These are phyloP conservation scores for Aquilaria sinensis DNA, from an alignment of 345 rosid species.

Conservation along the genomic window DNA sequence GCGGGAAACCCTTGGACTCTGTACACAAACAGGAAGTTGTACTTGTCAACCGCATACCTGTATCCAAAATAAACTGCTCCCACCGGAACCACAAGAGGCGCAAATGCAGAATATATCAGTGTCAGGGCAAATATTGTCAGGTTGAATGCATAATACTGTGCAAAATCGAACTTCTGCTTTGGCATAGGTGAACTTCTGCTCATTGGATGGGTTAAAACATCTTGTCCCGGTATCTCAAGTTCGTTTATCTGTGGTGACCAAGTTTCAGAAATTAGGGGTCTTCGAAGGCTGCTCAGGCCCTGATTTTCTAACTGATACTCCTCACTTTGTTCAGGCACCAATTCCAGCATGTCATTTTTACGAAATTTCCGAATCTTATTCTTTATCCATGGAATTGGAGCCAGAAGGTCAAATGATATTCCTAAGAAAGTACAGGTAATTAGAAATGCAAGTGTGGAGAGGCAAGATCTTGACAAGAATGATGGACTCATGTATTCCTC, in stretches of 20 bases:
- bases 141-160: slow-evolving; percentile 92
- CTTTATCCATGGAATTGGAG: slow-evolving; percentile 98
- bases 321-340: slow-evolving; percentile 86
- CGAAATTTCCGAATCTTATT: slow-evolving; percentile 73
- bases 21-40: slow-evolving; percentile 89
- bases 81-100: slow-evolving; percentile 92
- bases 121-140: slow-evolving; percentile 91
- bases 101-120: slow-evolving; percentile 83
- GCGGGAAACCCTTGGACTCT: slow-evolving; percentile 96
- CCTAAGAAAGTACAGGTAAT: slow-evolving; percentile 93
- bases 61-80: slow-evolving; percentile 94
- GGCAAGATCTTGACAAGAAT: slow-evolving; percentile 83
- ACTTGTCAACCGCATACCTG: slow-evolving; percentile 91
- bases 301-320: slow-evolving; percentile 78
- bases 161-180: slow-evolving; percentile 93
- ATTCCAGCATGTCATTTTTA: slow-evolving; percentile 95
- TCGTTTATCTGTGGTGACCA: slow-evolving; percentile 47
- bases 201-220: slow-evolving; percentile 75
- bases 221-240: slow-evolving; percentile 51
- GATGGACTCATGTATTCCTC: slow-evolving; percentile 96
- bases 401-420: slow-evolving; percentile 81
- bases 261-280: slow-evolving; percentile 64
- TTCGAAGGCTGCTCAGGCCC: slow-evolving; percentile 45
- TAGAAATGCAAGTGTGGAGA: slow-evolving; percentile 89
- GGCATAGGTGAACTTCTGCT: slow-evolving; percentile 88